Conservation (phyloP, 169 alveolate species). For the Eimeria necatrix region DNA sequence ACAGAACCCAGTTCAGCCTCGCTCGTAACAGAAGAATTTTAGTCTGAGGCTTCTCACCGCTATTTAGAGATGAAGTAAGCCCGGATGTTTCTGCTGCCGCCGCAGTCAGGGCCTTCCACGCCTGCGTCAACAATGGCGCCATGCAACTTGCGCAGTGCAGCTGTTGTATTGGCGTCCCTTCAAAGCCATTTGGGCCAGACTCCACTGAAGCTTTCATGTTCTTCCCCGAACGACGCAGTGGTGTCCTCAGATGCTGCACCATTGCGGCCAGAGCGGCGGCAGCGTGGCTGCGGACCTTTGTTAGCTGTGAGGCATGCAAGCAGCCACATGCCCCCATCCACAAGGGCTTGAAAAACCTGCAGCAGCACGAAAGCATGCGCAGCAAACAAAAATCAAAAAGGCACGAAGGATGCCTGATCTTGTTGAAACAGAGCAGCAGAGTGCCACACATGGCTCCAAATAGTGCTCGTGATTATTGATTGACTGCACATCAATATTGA, state of each 20-base stretch:
- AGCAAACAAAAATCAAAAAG: neutral
- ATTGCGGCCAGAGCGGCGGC: constrained; percentile 59
- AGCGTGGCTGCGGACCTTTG: constrained; percentile 63
- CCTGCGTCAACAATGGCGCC: constrained; percentile 28
- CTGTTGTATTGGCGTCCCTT: neutral
- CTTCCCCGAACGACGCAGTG: neutral
- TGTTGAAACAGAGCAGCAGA: neutral
- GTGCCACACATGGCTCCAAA: neutral
- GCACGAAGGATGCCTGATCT: too few relatives aligned
- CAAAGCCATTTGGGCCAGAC: neutral
- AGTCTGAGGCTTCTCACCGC: too few relatives aligned
- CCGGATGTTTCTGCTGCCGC: constrained; percentile 6
- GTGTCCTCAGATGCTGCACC: neutral
- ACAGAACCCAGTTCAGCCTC: too few relatives aligned
- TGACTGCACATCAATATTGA: too few relatives aligned
- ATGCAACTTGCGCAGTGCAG: constrained; percentile 27
- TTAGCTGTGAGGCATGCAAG: constrained; percentile 42
- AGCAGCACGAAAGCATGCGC: constrained; percentile 26
- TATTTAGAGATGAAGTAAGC: too few relatives aligned
- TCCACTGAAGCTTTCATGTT: too few relatives aligned
- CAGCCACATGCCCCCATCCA: constrained; percentile 54
- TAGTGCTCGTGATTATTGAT: neutral
- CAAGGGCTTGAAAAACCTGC: constrained; percentile 33
- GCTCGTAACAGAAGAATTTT: too few relatives aligned
- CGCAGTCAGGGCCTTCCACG: constrained; percentile 57